These are phyloP conservation scores for Dalbergia oliveri DNA, from an alignment of 306 rosid genomes.

Conservation along the genomic window DNA sequence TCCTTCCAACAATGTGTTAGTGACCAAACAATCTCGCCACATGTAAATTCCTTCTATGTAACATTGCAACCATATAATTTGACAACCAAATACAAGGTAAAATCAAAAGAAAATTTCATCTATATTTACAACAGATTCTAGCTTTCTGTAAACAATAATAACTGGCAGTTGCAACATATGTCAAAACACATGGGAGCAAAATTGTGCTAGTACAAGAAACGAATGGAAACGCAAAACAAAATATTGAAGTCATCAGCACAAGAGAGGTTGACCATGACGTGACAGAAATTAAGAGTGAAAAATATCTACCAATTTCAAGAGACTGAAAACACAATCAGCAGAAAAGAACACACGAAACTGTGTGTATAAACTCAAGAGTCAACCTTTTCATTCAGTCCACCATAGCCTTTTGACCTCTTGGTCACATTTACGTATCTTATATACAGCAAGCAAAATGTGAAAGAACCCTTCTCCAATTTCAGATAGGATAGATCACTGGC, in stretches of 20 bases:
- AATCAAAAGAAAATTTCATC: not conserved
- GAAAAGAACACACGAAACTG: conserved; percentile 3
- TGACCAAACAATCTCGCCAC: too few species aligned
- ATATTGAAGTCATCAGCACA: conserved; percentile 42
- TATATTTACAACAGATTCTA: conserved; percentile 47
- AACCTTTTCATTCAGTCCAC: conserved; percentile 32
- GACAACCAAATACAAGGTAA: not conserved
- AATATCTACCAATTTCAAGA: conserved; percentile 46
- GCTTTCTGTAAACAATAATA: conserved; percentile 46
- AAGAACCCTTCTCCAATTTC: conserved; percentile 35
- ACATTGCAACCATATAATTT: conserved; percentile 4
- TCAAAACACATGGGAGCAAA: conserved; percentile 58
- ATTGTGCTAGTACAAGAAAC: conserved; percentile 52
- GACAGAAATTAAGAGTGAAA: conserved; percentile 25
- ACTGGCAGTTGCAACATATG: conserved; percentile 40
- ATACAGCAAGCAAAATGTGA: conserved; percentile 42
- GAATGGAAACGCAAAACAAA: conserved; percentile 38
- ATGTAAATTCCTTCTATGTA: conserved; percentile 9
- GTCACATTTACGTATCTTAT: conserved; percentile 49
- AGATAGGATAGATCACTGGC: conserved; percentile 13
- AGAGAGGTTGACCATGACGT: conserved; percentile 35
- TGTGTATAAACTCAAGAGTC: conserved; percentile 43
- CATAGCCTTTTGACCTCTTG: conserved; percentile 40
- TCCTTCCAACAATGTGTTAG: too few species aligned
- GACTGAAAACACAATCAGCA: conserved; percentile 32